Conservation (phyloP, 2,329 filamentous ascomycete genomes). For the Pyrenophora seminiperda region DNA sequence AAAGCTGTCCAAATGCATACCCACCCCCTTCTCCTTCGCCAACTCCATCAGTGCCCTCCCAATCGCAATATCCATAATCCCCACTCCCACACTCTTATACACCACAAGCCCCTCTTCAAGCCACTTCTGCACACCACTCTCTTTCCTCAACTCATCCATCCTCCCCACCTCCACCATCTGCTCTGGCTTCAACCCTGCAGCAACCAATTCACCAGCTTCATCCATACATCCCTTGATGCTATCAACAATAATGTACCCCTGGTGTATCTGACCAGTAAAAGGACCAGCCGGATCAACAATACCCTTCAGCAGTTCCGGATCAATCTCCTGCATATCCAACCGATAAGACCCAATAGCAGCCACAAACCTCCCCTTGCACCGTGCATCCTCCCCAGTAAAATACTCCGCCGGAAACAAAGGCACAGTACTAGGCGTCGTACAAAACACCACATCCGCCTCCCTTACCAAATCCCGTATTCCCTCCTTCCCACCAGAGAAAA, state of each 20-base stretch:
- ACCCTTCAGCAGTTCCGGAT: constrained; percentile 49
- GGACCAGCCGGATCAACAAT: constrained; percentile 8
- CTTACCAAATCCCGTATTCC: not conserved
- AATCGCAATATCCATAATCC: constrained; percentile 57
- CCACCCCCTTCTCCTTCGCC: constrained; percentile 17
- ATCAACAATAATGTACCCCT: constrained; percentile 30
- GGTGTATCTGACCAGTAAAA: constrained; percentile 4
- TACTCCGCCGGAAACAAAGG: constrained; percentile 51
- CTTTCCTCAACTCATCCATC: constrained; percentile 3
- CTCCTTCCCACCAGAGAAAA: not conserved
- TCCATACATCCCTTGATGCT: constrained; percentile 50
- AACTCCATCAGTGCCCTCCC: constrained; percentile 34
- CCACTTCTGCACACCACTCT: constrained; percentile 9
- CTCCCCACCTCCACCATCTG: constrained; percentile 20
- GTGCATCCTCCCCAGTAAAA: constrained; percentile 25
- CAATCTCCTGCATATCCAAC: constrained; percentile 57
- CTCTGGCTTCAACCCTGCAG: constrained; percentile 40
- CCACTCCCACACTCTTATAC: constrained; percentile 59
- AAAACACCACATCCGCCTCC: constrained; percentile 53
- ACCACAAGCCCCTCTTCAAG: constrained; percentile 50
- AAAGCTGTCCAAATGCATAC: constrained; percentile 18
- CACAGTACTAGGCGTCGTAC: constrained; percentile 54
- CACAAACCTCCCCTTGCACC: constrained; percentile 26
- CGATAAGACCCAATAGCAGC: constrained; percentile 38
- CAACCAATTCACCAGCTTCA: constrained; percentile 55